These are phyloP conservation scores for Candida mattraensis DNA, from an alignment of 805 yeast genomes.

Conservation along the genomic window DNA sequence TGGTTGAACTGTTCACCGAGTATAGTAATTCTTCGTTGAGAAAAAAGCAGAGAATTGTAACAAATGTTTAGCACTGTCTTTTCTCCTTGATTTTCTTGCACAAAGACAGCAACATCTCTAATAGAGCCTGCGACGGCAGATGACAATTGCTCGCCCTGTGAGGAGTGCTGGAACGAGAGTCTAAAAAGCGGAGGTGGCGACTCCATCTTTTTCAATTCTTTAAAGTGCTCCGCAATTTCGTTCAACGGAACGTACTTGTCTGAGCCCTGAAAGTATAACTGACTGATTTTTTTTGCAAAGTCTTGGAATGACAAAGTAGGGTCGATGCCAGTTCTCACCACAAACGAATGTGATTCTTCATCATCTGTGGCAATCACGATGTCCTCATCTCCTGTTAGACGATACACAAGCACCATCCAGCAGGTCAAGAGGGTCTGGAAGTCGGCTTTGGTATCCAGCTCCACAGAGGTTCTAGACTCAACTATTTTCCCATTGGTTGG, in stretches of 20 bases:
- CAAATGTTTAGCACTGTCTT: conserved; percentile 42
- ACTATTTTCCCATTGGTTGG: conserved; percentile 68
- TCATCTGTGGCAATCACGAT: conserved; percentile 78
- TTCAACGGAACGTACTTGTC: conserved; percentile 47
- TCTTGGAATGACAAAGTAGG: conserved; percentile 55
- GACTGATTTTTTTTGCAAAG: conserved; percentile 45
- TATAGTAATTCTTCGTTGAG: conserved; percentile 63
- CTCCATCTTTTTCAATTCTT: conserved; percentile 49
- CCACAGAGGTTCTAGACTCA: conserved; percentile 52
- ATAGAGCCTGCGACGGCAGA: conserved; percentile 51
- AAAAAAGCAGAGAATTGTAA: conserved; percentile 78
- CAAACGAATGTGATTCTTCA: conserved; percentile 46
- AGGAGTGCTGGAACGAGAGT: conserved; percentile 53
- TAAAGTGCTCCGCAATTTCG: conserved; percentile 54
- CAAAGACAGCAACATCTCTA: conserved; percentile 64
- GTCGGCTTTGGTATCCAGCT: conserved; percentile 24
- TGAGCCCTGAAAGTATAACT: conserved; percentile 38
- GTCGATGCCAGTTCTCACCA: conserved; percentile 61
- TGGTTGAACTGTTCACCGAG: conserved; percentile 72
- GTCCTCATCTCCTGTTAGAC: conserved; percentile 94
- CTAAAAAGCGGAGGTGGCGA: conserved; percentile 63
- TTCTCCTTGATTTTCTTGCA: conserved; percentile 30
- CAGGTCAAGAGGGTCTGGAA: conserved; percentile 62
- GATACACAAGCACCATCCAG: conserved; percentile 67
- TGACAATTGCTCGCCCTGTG: conserved; percentile 40